Percentiles rank a stretch among this genome's conserved stretches.
Evolutionary conservation across 164 flowering plant genomes (phyloP).

Genomic region (Stephania yunnanensis): DNA sequence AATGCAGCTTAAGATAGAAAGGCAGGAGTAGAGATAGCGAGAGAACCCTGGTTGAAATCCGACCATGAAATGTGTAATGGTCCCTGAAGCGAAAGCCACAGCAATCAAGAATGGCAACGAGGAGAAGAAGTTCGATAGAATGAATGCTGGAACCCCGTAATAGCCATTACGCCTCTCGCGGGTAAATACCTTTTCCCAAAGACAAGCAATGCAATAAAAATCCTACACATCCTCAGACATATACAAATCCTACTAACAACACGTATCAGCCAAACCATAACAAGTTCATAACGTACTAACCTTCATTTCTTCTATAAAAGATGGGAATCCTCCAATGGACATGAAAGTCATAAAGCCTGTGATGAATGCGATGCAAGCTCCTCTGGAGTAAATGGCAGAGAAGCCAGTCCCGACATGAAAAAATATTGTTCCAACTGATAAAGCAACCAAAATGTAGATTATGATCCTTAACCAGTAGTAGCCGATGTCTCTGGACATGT

Average conservation of each 20-base stretch:
- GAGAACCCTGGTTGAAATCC: slow-evolving; percentile 40
- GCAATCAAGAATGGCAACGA: slow-evolving; percentile 52
- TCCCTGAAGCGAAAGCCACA: slow-evolving; percentile 33
- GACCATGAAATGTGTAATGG: slow-evolving; percentile 52
- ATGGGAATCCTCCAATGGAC: slow-evolving; percentile 90
- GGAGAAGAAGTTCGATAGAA: slow-evolving; percentile 49
- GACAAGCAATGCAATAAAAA: not conserved
- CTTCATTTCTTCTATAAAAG: slow-evolving; percentile 89
- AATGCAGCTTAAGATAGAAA: slow-evolving; percentile 35
- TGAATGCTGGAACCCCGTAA: slow-evolving; percentile 36
- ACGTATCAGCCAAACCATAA: too few relatives aligned
- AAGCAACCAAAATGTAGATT: slow-evolving; percentile 47
- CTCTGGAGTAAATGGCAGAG: slow-evolving; percentile 59
- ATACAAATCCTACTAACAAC: too few relatives aligned
- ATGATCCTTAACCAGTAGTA: slow-evolving; percentile 75
- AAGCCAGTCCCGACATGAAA: slow-evolving; percentile 56
- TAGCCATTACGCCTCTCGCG: slow-evolving; percentile 38
- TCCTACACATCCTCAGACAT: not conserved
- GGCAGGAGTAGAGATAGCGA: slow-evolving; percentile 26
- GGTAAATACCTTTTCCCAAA: slow-evolving; percentile 25
- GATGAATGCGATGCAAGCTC: slow-evolving; percentile 61
- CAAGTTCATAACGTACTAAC: slow-evolving; percentile 15
- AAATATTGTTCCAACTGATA: slow-evolving; percentile 68
- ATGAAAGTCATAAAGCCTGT: slow-evolving; percentile 84
- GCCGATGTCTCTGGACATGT: slow-evolving; percentile 79